Base-by-base conservation (phyloP, 208 protist species). In the Tritrichomonas musculus region DNA sequence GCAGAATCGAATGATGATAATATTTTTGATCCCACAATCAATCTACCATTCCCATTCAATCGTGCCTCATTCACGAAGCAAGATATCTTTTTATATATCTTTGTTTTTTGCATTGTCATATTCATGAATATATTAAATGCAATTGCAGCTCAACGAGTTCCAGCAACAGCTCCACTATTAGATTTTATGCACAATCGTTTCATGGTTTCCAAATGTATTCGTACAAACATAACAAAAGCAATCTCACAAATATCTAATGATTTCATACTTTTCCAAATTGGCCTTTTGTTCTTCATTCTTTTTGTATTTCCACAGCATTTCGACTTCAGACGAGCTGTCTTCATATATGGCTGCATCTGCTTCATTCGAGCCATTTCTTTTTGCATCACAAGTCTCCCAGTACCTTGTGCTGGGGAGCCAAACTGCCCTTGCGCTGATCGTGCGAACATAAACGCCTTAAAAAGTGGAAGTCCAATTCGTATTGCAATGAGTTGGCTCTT, bases 111-210 rank as follows among this genome's bases (percentile, higher is more conserved):
- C 11, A n/a, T n/a, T n/a, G n/a, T 82, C 25, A 53, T 50, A 17
- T 50, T 82, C 20, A 82, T 82, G 73, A 82, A 25, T 30, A 20
- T 82, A n/a, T 82, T 82, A 8, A 82, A 82, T 36, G 73, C 73
- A 11, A 82, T 82, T 20, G 41, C 73, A 53, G 33, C 33, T 30
- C 33, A 41, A 11, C 73, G 41, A 3, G 50, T 82, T 33, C 73
- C 73, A n/a, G 41, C 50, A n/a, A 30, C 20, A 30, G 25, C 41
- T 8, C 41, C 73, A 50, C 41, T 82, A n/a, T 41, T 41, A n/a
- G 73, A 82, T 53, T 82, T 82, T 36, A 44, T 82, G 39, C 41
- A 47, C 25, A 50, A 82, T 53, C 30, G 25, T 22, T 82, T 82
- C 41, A 49, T 53, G 20, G 25, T 20, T 53, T 22, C 11, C 33